Evolutionary conservation across 2,329 filamentous ascomycete genomes (phyloP).

Genomic region (Fusarium sp.): DNA sequence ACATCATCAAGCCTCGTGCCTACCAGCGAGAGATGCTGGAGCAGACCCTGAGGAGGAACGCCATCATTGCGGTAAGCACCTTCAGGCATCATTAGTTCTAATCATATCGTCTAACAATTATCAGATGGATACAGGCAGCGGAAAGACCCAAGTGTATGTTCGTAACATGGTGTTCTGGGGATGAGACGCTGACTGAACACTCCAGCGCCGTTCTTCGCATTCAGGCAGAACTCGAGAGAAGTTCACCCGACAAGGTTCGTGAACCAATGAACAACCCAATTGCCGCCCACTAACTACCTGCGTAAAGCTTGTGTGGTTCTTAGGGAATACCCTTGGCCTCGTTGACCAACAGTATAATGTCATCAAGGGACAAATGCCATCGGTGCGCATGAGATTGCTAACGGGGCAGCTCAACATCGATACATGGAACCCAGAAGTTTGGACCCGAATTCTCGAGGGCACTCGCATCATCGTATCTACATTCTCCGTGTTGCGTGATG

Average conservation of each 20-base stretch:
- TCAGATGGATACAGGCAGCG: slow-evolving; percentile 84
- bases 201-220: slow-evolving; percentile 74
- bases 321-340: slow-evolving; percentile 74
- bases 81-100: background rate
- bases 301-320: slow-evolving; percentile 73
- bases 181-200: slow-evolving; percentile 26
- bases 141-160: slow-evolving; percentile 79
- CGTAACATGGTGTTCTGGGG: background rate
- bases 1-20: slow-evolving; percentile 58
- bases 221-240: slow-evolving; percentile 67
- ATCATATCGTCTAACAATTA: background rate
- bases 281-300: slow-evolving; percentile 19
- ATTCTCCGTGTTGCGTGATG: slow-evolving; percentile 77
- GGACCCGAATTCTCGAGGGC: slow-evolving; percentile 72
- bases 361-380: slow-evolving; percentile 67
- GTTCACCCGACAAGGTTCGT: slow-evolving; percentile 66
- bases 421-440: slow-evolving; percentile 74
- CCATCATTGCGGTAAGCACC: slow-evolving; percentile 72
- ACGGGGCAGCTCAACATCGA: slow-evolving; percentile 76
- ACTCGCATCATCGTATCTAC: slow-evolving; percentile 81
- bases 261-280: slow-evolving; percentile 41
- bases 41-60: slow-evolving; percentile 72
- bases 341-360: slow-evolving; percentile 72
- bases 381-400: slow-evolving; percentile 68
- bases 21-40: slow-evolving; percentile 83